Base-by-base conservation (phyloP, 768 basidiomycete species). In the Trametes cingulata region DNA sequence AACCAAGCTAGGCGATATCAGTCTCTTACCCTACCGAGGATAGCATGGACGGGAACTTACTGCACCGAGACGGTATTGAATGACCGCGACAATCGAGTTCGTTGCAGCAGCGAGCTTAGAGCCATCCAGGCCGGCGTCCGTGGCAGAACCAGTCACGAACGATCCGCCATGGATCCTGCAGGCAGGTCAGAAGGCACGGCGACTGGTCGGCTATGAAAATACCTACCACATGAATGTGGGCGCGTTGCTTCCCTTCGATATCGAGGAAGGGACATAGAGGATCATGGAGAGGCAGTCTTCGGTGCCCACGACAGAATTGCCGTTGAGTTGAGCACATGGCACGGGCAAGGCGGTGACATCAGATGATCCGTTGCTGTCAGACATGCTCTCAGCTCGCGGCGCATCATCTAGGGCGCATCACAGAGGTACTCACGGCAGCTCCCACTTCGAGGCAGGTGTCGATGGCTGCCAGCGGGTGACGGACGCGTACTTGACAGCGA, bases 261-360 rank as follows among this genome's bases (percentile, higher is more conserved):
- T 56, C 1, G 76, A 68, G 7, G 76, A 72, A 6, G 90, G 90
- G 2, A 86, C 83, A 68, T 91, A 93, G 29, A 89, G 76, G 24
- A 90, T 75, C 77, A 92, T 84, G 20, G 85, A 92, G 46, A 96
- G 77, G 70, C 93, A 96, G 70, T 95, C 90, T 72, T 95, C 93
- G 0, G 71, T 80, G 73, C 75, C 82, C 5, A 72, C 69, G n/a
- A 56, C 53, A 27, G 82, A 81, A 29, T 77, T 62, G 13, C 83
- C 74, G 60, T 65, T 73, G 45, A 75, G 74, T 71, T 94, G 93
- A 9, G 90, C 87, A 70, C 93, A 95, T 8, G 84, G 80, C 4
- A 85, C 77, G 19, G 92, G 91, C 33, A 90, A 74, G 9, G 73
- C 74, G 0, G 85, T 76, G 12, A 76, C 74, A 68, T 88, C 78